Percentiles rank a stretch among this genome's conserved stretches.
Conservation (phyloP, 164 flowering plant species). For the Paratinospora sagittata region DNA sequence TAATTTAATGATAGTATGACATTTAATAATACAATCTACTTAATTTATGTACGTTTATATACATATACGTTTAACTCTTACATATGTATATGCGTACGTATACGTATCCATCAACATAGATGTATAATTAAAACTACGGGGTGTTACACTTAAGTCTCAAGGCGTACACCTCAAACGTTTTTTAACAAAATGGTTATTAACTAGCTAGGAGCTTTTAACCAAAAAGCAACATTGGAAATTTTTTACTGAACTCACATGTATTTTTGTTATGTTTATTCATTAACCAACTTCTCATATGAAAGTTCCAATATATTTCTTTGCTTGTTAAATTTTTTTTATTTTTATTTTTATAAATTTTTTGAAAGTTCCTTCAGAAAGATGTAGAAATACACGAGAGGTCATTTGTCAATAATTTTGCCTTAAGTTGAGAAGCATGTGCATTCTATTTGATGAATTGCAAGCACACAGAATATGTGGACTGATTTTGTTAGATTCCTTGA, state of each 20-base stretch:
- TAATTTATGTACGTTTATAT: no score
- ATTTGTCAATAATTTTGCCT: background rate
- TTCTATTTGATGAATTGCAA: background rate
- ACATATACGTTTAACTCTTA: no score
- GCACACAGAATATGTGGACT: background rate
- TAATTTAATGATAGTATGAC: no score
- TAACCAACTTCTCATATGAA: background rate
- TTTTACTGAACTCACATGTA: background rate
- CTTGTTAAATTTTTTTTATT: background rate
- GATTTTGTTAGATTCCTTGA: background rate
- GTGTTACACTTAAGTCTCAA: no score
- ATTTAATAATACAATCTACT: no score
- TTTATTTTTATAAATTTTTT: background rate
- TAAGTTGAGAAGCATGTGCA: background rate
- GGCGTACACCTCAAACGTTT: no score
- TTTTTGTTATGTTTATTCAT: background rate
- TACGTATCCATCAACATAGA: no score
- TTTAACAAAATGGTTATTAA: no score
- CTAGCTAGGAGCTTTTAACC: background rate
- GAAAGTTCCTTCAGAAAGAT: background rate
- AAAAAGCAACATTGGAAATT: background rate
- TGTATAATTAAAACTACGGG: no score
- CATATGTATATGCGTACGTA: no score
- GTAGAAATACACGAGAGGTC: background rate
- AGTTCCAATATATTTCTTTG: background rate